Evolutionary conservation across 1,139 yeast genomes (phyloP), one percentile per base, ranked within the genome.

Genomic region (Zhuliangozyma parablackwelliae): DNA sequence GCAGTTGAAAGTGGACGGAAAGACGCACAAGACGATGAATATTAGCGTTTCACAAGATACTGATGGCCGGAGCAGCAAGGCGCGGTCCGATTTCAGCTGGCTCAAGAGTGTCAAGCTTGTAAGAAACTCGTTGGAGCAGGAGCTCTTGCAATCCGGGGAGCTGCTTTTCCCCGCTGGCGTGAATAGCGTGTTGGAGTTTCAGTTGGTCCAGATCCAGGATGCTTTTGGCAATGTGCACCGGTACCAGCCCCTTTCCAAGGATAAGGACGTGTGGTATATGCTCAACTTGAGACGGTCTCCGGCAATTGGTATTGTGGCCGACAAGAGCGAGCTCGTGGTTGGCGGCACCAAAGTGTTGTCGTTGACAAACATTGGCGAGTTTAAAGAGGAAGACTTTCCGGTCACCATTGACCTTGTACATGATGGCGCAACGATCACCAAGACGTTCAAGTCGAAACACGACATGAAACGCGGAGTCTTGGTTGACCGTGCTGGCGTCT

Each of bases 201-300:
- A 78, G 35, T 69, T 90, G 31, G 75, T 78, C 31, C 78, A 77
- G 43, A 73, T 89, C 6, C 71, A 72, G 8, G 97, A 90, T 58
- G 84, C 83, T 1, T 66, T 87, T 43, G 96, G 96, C 1, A 86
- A 86, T 49, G 48, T 62, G 2, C 75, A 80, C 39, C 71, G 75
- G 39, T 87, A 80, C 48, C 71, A 63, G 45, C 71, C 67, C 12
- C 57, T 68, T 9, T 67, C 75, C 2, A 65, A 59, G 32, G 68
- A 69, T 31, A 56, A 67, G 33, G 78, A 73, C 36, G 68, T 80
- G 12, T 57, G 72, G 43, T 76, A 75, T 47, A 67, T 68, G n/a
- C 73, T 84, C 43, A 65, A 65, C 13, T 75, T 86, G n/a, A 85
- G 82, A 47, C 76, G 78, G 20, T 65, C 81, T 3, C 92, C 94